Conservation (phyloP, 2,329 filamentous ascomycete species). For the Apiospora arundinis region DNA sequence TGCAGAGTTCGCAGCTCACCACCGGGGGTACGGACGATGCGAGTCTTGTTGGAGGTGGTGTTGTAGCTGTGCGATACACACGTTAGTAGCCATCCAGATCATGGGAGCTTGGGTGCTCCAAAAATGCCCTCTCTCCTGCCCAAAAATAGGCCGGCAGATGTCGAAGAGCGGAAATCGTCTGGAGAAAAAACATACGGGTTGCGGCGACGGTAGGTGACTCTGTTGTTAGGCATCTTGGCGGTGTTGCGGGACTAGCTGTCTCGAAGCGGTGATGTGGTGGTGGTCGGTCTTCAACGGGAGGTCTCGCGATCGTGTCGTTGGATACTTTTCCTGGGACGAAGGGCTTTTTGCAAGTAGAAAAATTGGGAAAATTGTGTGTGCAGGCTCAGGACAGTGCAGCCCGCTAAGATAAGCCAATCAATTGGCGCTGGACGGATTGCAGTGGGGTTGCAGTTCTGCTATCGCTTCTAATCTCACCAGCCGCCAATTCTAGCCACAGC, state of each 20-base stretch:
- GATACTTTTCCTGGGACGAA: conserved; percentile 19
- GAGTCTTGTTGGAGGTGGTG: conserved; percentile 96
- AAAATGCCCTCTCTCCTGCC: not conserved
- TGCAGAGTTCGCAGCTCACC: conserved; percentile 95
- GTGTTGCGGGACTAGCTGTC: conserved; percentile 34
- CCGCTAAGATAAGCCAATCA: conserved; percentile 19
- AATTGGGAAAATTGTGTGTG: conserved; percentile 20
- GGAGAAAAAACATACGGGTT: conserved; percentile 70
- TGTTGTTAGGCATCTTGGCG: conserved; percentile 64
- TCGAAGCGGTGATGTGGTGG: conserved; percentile 35
- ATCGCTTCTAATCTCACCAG: not conserved
- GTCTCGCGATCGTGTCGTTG: conserved; percentile 36
- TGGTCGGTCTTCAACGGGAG: conserved; percentile 31
- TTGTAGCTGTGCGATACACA: conserved; percentile 75
- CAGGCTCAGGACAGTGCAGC: conserved; percentile 16
- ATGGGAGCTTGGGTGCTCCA: not conserved
- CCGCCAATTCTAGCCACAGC: conserved; percentile 13
- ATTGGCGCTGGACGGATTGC: not conserved
- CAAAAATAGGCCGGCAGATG: not conserved
- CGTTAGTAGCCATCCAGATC: conserved; percentile 20
- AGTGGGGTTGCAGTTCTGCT: not conserved
- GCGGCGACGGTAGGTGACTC: conserved; percentile 76
- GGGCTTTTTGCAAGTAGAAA: conserved; percentile 17
- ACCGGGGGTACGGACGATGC: conserved; percentile 94
- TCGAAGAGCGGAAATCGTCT: not conserved